Conservation (phyloP, 345 rosid species). For the Linum usitatissimum region DNA sequence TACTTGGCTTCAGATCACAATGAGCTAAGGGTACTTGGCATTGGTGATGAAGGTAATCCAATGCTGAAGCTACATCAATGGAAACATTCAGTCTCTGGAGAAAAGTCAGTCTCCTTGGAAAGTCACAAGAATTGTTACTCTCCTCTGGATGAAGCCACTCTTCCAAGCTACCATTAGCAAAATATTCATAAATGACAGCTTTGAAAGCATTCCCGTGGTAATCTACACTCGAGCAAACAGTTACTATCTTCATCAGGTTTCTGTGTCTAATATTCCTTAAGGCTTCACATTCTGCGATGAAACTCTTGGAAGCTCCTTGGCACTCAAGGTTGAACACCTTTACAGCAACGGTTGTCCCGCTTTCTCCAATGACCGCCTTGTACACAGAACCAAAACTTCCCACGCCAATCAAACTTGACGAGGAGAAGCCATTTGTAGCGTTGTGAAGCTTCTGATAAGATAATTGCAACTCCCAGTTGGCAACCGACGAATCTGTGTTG, state of each 20-base stretch:
- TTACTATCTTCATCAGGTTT: neutral
- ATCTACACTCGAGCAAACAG: neutral
- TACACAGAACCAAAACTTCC: neutral
- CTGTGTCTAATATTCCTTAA: conserved; percentile 1
- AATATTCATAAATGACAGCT: neutral
- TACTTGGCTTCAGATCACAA: conserved; percentile 1
- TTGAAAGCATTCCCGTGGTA: neutral
- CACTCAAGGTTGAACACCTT: neutral
- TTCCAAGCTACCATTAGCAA: neutral
- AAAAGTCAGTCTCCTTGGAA: neutral
- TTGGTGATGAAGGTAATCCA: conserved; percentile 1
- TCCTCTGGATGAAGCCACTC: neutral
- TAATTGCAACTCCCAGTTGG: neutral
- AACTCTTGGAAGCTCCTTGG: neutral
- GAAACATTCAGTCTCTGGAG: neutral
- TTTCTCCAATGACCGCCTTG: neutral
- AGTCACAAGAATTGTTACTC: neutral
- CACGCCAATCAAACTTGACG: neutral
- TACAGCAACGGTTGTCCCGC: neutral
- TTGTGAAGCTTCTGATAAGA: neutral
- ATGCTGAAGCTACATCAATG: neutral
- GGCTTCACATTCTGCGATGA: neutral
- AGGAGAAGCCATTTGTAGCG: neutral
- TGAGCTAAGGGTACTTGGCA: neutral
- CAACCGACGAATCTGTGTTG: neutral